Base-by-base conservation (phyloP, 139 green algal species). In the Desmodesmus armatus region DNA sequence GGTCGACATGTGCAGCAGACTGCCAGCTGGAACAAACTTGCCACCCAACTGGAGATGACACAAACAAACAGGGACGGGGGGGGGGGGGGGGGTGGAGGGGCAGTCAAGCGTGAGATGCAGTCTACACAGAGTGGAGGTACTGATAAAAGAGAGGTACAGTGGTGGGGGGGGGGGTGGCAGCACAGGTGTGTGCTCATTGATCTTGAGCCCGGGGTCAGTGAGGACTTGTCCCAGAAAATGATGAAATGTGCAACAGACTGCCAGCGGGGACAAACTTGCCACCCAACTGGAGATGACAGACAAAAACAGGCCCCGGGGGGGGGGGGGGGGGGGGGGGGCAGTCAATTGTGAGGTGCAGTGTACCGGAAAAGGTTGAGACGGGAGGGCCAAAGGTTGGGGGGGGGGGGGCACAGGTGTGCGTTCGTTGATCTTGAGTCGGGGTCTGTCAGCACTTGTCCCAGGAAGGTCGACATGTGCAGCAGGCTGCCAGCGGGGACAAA, bases 391-490 rank as follows among this genome's bases (percentile, higher is more conserved):
- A 23, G 27, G 21, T 31, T 19, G 21, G n/a, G 53, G 53, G 11
- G 21, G 27, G 47, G 7, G 53, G 21, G 27, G 13, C 21, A 63
- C 51, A 5, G 76, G 55, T 15, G 27, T 44, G 23, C 53, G 53
- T 13, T 19, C 4, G 25, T 40, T 71, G 76, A 13, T 11, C 40
- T 51, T 21, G 31, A 27, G 9, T 55, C 55, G 29, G 55, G 55
- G 33, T 82, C 76, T 37, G 35, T 71, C 15, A 71, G 35, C 2
- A 82, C 21, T 37, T 71, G 53, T 1, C 37, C 55, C 53, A 82
- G 37, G 67, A 70, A 82, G 23, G 39, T 71, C 27, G 75, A 82
- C 3, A 82, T 27, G 35, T 71, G 71, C 17, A 82, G 53, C 43
- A 71, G 19, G n/a, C 53, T 43, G 39, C 53, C 75, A 27, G 5